Evolutionary conservation across 495 filamentous ascomycete species (phyloP).

Genomic region (Xylaria scruposa): DNA sequence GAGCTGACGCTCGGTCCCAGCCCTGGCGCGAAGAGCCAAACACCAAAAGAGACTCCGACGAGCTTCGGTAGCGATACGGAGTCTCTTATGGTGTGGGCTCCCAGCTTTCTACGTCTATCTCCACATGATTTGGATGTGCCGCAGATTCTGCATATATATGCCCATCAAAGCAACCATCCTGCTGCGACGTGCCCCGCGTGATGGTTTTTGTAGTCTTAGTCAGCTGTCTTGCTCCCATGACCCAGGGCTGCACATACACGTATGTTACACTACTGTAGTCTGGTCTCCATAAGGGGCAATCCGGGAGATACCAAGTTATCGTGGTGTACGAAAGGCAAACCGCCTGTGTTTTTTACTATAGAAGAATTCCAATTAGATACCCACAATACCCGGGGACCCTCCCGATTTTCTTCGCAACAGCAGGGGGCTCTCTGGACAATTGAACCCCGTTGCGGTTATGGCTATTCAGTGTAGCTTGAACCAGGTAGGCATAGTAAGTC

Average conservation of each 20-base stretch:
- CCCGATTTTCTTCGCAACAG: background rate
- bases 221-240: constrained; percentile 24
- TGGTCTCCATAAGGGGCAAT: constrained; percentile 18
- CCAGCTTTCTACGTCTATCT: constrained; percentile 8
- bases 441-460: background rate
- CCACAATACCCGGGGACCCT: background rate
- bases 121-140: background rate
- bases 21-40: constrained; percentile 5
- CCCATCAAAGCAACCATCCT: constrained; percentile 10
- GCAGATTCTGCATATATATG: constrained; percentile 8
- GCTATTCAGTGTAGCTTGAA: constrained; percentile 1
- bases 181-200: constrained; percentile 10
- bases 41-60: background rate
- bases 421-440: background rate
- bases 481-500: constrained; percentile 17
- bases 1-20: constrained; percentile 1
- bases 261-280: constrained; percentile 13
- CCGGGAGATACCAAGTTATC: constrained; percentile 10
- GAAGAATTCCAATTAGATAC: background rate
- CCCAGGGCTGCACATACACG: constrained; percentile 15
- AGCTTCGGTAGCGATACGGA: background rate
- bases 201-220: constrained; percentile 17
- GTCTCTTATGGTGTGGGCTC: constrained; percentile 3
- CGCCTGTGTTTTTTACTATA: constrained; percentile 4
- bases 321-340: background rate